Evolutionary conservation across 2,329 filamentous ascomycete genomes (phyloP).

Genomic region (Penicillium brevicompactum): DNA sequence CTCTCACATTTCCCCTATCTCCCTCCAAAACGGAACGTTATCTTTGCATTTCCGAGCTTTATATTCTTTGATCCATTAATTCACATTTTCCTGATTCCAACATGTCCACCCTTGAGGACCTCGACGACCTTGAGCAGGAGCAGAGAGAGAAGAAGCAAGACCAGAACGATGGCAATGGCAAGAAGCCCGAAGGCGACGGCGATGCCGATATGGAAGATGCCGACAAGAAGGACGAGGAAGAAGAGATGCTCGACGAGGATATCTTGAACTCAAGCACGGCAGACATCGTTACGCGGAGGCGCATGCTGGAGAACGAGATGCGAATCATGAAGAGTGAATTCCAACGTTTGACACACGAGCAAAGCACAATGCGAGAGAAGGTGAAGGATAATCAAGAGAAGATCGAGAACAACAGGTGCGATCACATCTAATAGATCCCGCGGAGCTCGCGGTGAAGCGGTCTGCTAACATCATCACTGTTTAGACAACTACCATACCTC

Average conservation of each 20-base stretch:
- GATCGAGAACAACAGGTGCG: slow-evolving; percentile 96
- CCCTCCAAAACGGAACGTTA: slow-evolving; percentile 7
- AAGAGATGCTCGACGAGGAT: slow-evolving; percentile 87
- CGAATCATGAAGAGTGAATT: slow-evolving; percentile 98
- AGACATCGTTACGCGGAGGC: slow-evolving; percentile 88
- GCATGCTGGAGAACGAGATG: slow-evolving; percentile 94
- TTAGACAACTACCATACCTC: slow-evolving; percentile 92
- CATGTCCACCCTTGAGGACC: slow-evolving; percentile 91
- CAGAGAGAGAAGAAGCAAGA: slow-evolving; percentile 72
- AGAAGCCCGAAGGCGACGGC: slow-evolving; percentile 62
- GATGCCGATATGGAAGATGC: slow-evolving; percentile 93
- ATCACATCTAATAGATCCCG: not conserved
- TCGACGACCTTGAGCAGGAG: slow-evolving; percentile 83
- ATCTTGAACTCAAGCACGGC: slow-evolving; percentile 90
- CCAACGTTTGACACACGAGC: slow-evolving; percentile 91
- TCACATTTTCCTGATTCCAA: slow-evolving; percentile 15
- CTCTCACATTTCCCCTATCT: slow-evolving; percentile 16
- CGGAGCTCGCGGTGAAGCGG: slow-evolving; percentile 13
- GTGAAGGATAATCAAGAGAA: slow-evolving; percentile 99
- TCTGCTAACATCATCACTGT: slow-evolving; percentile 15
- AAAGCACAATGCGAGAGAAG: slow-evolving; percentile 94
- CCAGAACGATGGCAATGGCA: slow-evolving; percentile 59
- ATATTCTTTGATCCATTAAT: slow-evolving; percentile 9
- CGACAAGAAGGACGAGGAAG: slow-evolving; percentile 67
- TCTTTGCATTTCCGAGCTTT: not conserved